Percentiles rank a stretch among this genome's conserved stretches.
Evolutionary conservation across 1,284 basidiomycete species (phyloP).

Genomic region (Austroboletus novae-zelandiae): DNA sequence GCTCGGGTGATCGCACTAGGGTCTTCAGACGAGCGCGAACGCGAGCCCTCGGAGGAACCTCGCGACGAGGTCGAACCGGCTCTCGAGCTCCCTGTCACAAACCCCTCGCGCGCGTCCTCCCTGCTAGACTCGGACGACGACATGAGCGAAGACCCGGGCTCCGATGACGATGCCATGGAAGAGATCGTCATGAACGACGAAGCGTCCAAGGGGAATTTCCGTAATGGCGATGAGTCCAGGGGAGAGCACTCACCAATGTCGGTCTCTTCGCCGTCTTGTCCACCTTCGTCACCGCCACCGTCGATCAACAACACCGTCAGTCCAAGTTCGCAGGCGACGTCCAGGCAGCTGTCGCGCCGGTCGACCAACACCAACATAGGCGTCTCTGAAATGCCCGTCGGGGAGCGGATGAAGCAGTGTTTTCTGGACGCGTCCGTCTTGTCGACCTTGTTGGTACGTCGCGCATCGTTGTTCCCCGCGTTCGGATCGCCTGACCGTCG

Average conservation of each 20-base stretch:
- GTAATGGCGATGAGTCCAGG: conserved; percentile 17
- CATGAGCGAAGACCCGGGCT: conserved; percentile 68
- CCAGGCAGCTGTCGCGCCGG: conserved; percentile 53
- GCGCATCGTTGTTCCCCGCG: conserved; percentile 1
- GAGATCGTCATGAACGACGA: conserved; percentile 74
- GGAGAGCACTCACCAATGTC: conserved; percentile 26
- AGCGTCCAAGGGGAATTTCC: conserved; percentile 32
- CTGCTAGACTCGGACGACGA: conserved; percentile 73
- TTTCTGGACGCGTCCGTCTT: conserved; percentile 75
- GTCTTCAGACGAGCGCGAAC: conserved; percentile 52
- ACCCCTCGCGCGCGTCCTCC: conserved; percentile 52
- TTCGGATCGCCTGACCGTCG: neutral
- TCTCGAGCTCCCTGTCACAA: conserved; percentile 70
- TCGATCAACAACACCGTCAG: conserved; percentile 35
- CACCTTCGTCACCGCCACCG: conserved; percentile 27
- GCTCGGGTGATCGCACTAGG: conserved; percentile 73
- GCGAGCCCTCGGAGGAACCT: conserved; percentile 54
- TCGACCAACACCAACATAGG: conserved; percentile 35
- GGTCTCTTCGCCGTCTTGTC: conserved; percentile 28
- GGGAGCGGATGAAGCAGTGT: conserved; percentile 75
- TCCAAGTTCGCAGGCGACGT: conserved; percentile 38
- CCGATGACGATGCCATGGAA: conserved; percentile 74
- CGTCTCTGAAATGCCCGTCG: conserved; percentile 43
- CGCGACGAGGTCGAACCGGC: conserved; percentile 65
- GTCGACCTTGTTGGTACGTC: conserved; percentile 68